Conservation (phyloP, 202 grass and related monocot species). For the Saccharum hybrid region DNA sequence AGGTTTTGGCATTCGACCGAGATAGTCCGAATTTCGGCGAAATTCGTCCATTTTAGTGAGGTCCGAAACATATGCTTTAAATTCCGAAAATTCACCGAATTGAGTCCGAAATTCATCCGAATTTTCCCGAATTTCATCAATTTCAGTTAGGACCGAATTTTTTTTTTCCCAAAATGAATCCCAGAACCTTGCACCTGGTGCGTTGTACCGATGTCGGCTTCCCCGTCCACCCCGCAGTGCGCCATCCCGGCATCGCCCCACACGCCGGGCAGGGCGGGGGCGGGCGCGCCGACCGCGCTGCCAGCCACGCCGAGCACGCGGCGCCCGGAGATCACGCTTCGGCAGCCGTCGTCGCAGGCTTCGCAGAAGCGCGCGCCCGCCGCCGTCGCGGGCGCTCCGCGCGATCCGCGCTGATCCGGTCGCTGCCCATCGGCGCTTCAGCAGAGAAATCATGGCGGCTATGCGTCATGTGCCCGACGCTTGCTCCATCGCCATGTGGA, state of each 20-base stretch:
- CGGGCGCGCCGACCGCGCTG: conserved; percentile 7
- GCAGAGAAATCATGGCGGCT: too few species aligned
- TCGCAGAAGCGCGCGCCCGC: conserved; percentile 39
- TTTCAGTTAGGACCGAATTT: too few species aligned
- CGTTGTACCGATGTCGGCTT: neutral
- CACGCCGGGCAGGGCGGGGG: conserved; percentile 16
- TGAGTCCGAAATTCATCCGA: too few species aligned
- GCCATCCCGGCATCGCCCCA: conserved; percentile 46
- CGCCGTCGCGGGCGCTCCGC: conserved; percentile 45
- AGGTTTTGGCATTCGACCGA: neutral
- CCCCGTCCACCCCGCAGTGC: conserved; percentile 52
- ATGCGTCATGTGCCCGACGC: too few species aligned
- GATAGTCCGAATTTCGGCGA: too few species aligned
- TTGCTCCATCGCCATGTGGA: too few species aligned
- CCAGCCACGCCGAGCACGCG: conserved; percentile 49
- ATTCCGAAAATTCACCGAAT: too few species aligned
- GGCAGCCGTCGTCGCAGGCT: conserved; percentile 53
- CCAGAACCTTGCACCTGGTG: neutral
- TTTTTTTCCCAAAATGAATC: too few species aligned
- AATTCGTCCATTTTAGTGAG: too few species aligned
- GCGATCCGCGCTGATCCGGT: conserved; percentile 52
- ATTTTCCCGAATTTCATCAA: too few species aligned
- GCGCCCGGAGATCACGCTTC: conserved; percentile 54
- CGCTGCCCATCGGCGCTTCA: conserved; percentile 50
- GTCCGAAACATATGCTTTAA: too few species aligned